A percentile compares a stretch with the other conserved stretches of the same genome.
Conservation (phyloP, 116 monocot species). For the Posidonia oceanica region DNA sequence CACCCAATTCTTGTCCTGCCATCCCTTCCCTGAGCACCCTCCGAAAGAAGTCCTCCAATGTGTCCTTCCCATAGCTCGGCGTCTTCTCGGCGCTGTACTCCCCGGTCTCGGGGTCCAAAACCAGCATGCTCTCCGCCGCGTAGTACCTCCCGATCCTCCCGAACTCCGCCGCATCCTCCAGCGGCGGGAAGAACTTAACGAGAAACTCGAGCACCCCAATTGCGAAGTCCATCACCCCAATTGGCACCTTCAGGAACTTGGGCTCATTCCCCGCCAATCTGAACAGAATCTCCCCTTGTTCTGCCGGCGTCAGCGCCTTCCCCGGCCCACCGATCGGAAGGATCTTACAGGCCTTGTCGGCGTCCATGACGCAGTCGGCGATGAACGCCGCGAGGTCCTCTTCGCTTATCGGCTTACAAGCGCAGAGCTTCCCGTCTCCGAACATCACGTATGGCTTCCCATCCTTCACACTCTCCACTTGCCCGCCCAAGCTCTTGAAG, state of each 20-base stretch:
- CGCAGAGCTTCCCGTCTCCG: slow-evolving; percentile 79
- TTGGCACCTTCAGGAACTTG: slow-evolving; percentile 81
- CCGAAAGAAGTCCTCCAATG: slow-evolving; percentile 76
- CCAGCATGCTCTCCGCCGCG: slow-evolving; percentile 84
- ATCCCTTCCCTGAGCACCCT: slow-evolving; percentile 78
- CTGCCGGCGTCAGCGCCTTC: slow-evolving; percentile 78
- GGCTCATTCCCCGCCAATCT: slow-evolving; percentile 57
- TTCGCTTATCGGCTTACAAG: slow-evolving; percentile 96
- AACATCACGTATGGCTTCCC: slow-evolving; percentile 96
- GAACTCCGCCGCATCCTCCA: slow-evolving; percentile 90
- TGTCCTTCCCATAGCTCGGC: slow-evolving; percentile 89
- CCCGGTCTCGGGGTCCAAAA: slow-evolving; percentile 69
- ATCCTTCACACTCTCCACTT: slow-evolving; percentile 76
- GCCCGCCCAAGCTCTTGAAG: slow-evolving; percentile 92
- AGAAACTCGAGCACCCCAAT: slow-evolving; percentile 64
- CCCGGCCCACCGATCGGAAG: slow-evolving; percentile 87
- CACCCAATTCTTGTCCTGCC: slow-evolving; percentile 87
- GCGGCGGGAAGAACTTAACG: slow-evolving; percentile 35
- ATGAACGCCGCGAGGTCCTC: slow-evolving; percentile 83
- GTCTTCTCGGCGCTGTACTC: slow-evolving; percentile 81
- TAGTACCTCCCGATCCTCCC: slow-evolving; percentile 90
- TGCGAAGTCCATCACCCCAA: slow-evolving; percentile 74
- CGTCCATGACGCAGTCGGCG: slow-evolving; percentile 64
- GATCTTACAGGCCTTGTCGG: slow-evolving; percentile 52
- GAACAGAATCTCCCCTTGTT: slow-evolving; percentile 90